Evolutionary conservation across 768 basidiomycete genomes (phyloP), one percentile per base, ranked within the genome.

Genomic region (Tricholomella constricta): DNA sequence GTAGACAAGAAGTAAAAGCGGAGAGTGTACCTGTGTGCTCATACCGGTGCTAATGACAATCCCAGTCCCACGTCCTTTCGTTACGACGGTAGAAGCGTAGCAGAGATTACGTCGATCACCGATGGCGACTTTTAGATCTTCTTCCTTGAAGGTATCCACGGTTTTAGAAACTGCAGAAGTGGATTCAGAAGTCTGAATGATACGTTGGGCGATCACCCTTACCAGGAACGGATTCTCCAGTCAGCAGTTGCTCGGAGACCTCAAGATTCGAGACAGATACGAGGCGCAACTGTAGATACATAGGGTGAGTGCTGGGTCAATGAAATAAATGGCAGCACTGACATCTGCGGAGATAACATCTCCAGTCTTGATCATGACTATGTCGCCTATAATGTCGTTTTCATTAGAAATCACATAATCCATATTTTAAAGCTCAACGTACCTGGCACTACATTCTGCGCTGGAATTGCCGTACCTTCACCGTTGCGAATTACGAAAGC

Each of bases 211-310:
- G 0, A 17, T 3, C 10, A 35, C 14, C 29, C 60, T 36, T 45
- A 70, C 70, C 79, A 38, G 80, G 80, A 31, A 80, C 58, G 12
- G 77, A 77, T 62, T 81, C 80, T 52, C 79, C 80, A 0, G 80
- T 83, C 40, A 83, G 65, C 12, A 81, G 69, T 22, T 78, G 77
- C 56, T 83, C 80, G 34, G 78, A 78, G 22, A 72, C 67, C 62
- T 80, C 79, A 27, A 80, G 67, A 57, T 79, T 78, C 15, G 75
- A 76, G 7, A 74, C 74, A 14, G 70, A 65, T 27, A 80, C 62
- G 4, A 81, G 64, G n/a, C 80, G 65, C 31, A 76, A 63, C 72
- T 73, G 52, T 14, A 26, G 23, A 48, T 7, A 15, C 34, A 26
- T n/a, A 19, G 34, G 47, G 42, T 48, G 32, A 32, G 22, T 32